These are phyloP conservation scores for Chloropicon primus DNA, from an alignment of 139 green algal genomes.

Conservation along the genomic window DNA sequence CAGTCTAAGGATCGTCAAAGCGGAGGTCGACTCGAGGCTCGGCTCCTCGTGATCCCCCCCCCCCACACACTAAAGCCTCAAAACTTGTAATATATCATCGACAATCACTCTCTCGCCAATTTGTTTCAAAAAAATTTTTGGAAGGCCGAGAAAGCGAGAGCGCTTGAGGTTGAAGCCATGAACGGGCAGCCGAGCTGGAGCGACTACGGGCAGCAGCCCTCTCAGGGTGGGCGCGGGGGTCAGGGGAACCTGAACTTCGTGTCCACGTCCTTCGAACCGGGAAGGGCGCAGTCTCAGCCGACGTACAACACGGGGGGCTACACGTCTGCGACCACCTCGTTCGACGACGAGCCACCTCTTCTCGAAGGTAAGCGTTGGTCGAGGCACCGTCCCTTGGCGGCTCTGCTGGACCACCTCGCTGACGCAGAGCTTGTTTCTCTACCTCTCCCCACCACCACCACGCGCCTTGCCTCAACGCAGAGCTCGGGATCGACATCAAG, in stretches of 20 bases:
- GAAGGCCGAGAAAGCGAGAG: not conserved
- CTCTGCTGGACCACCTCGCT: too few relatives aligned
- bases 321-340: not conserved
- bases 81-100: not conserved
- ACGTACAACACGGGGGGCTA: not conserved
- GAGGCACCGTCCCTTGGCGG: too few relatives aligned
- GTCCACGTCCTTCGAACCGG: not conserved
- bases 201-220: not conserved
- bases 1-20: conserved; percentile 32
- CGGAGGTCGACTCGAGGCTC: conserved; percentile 22
- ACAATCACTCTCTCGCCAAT: not conserved
- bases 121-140: not conserved
- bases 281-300: not conserved
- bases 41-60: not conserved
- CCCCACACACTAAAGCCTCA: not conserved
- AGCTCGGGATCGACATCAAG: not conserved
- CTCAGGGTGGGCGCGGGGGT: not conserved
- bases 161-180: not conserved
- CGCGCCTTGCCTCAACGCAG: too few relatives aligned
- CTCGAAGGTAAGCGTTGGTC: not conserved
- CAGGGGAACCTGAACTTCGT: not conserved
- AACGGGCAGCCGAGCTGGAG: not conserved
- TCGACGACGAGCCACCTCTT: not conserved
- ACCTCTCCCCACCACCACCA: too few relatives aligned
- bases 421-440: too few relatives aligned